Percentiles rank a stretch among this genome's conserved stretches.
Evolutionary conservation across 768 basidiomycete genomes (phyloP).

Genomic region (Bullera alba): DNA sequence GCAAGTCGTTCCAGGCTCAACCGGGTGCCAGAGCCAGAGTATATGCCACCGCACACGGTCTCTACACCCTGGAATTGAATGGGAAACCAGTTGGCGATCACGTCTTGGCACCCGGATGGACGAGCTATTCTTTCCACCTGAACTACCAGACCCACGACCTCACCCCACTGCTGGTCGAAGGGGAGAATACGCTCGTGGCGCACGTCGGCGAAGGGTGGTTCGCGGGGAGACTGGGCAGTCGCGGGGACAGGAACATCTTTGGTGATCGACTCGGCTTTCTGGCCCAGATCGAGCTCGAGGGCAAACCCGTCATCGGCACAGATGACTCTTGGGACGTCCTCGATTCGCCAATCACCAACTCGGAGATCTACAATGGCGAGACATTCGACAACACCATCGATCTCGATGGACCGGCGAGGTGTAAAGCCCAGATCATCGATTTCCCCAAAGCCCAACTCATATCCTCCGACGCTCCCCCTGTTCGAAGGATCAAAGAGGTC

Average conservation of each 20-base stretch:
- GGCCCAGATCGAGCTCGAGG: slow-evolving; percentile 13
- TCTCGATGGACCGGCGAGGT: not conserved
- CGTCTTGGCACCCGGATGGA: slow-evolving; percentile 30
- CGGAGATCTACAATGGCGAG: slow-evolving; percentile 26
- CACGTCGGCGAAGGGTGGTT: slow-evolving; percentile 19
- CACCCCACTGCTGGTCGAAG: not conserved
- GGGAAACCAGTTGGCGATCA: slow-evolving; percentile 24
- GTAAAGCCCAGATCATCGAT: slow-evolving; percentile 1
- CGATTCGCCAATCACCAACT: slow-evolving; percentile 10
- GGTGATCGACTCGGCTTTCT: slow-evolving; percentile 8
- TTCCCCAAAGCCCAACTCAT: slow-evolving; percentile 5
- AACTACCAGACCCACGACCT: slow-evolving; percentile 31
- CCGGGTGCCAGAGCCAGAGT: slow-evolving; percentile 3
- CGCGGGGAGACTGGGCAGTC: slow-evolving; percentile 5
- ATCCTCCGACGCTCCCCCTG: slow-evolving; percentile 21
- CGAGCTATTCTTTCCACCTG: slow-evolving; percentile 24
- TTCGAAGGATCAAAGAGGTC: slow-evolving; percentile 12
- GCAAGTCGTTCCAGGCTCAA: slow-evolving; percentile 7
- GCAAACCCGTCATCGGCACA: not conserved
- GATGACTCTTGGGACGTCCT: slow-evolving; percentile 15
- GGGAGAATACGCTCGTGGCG: slow-evolving; percentile 9
- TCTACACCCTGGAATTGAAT: slow-evolving; percentile 28
- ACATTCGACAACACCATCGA: slow-evolving; percentile 8
- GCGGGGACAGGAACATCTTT: slow-evolving; percentile 4
- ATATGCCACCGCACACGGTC: slow-evolving; percentile 30